Percentiles rank a stretch among this genome's conserved stretches.
phyloP scores from a whole-genome alignment of 2,329 filamentous ascomycete species.

The Colletotrichum plurivorum region DNA sequence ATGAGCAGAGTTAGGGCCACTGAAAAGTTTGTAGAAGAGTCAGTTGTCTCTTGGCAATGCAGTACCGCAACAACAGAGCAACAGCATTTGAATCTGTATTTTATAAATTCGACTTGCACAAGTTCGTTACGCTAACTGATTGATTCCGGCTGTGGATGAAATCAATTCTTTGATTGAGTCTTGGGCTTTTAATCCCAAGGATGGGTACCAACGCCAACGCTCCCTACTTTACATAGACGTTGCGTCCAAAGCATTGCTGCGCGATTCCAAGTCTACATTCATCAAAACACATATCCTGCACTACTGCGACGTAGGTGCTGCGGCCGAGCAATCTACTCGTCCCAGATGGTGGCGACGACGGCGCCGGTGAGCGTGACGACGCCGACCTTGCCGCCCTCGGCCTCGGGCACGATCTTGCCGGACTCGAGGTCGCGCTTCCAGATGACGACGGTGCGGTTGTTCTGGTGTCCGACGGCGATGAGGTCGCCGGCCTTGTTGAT shows the following conservation, averaged over 20 bases:
- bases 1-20: too few relatives aligned
- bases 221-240: too few relatives aligned
- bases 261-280: background rate
- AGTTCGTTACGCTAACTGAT: too few relatives aligned
- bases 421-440: conserved; percentile 40
- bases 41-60: too few relatives aligned
- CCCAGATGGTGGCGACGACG: conserved; percentile 41
- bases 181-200: too few relatives aligned
- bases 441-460: conserved; percentile 40
- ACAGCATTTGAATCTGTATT: too few relatives aligned
- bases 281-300: background rate
- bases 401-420: conserved; percentile 41
- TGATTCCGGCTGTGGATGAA: too few relatives aligned
- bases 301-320: background rate
- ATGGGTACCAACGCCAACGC: too few relatives aligned
- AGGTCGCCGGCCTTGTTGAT: conserved; percentile 41
- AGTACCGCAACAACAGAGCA: too few relatives aligned
- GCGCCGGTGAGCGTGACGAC: conserved; percentile 38
- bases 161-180: too few relatives aligned
- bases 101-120: too few relatives aligned
- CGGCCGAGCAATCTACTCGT: conserved; percentile 31
- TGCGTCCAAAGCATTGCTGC: background rate
- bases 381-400: conserved; percentile 42
- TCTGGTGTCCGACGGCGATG: conserved; percentile 39
- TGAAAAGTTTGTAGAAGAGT: too few relatives aligned